A percentile compares a stretch with the other conserved stretches of the same genome.
Evolutionary conservation across 202 grass and related monocot genomes (phyloP).

Genomic region (Cymbopogon flexuosus): DNA sequence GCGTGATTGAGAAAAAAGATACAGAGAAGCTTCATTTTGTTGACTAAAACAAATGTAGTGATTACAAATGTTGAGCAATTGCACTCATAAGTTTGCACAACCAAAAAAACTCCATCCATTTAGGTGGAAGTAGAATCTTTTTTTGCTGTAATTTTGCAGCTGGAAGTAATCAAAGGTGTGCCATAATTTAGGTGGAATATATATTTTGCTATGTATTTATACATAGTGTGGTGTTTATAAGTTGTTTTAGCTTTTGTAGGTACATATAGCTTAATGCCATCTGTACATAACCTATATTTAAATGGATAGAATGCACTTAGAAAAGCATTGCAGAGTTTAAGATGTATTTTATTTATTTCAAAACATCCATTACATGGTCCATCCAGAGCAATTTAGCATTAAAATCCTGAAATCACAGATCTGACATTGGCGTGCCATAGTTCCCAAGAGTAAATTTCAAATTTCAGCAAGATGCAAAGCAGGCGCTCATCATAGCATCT

Average conservation of each 20-base stretch:
- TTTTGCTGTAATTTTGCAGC: not conserved
- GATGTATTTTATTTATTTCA: not conserved
- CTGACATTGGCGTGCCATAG: not conserved
- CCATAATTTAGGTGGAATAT: no score
- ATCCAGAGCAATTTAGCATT: not conserved
- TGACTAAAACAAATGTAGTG: not conserved
- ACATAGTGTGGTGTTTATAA: no score
- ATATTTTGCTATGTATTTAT: no score
- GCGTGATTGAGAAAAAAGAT: not conserved
- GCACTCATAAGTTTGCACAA: not conserved
- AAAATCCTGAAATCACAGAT: not conserved
- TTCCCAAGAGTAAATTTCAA: not conserved
- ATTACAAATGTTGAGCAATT: not conserved
- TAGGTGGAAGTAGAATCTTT: not conserved
- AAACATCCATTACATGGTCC: not conserved
- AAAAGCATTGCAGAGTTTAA: not conserved
- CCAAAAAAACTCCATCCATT: not conserved
- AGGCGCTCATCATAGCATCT: not conserved
- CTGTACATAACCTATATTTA: not conserved
- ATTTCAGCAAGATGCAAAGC: not conserved
- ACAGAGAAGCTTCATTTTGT: not conserved
- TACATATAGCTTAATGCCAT: no score
- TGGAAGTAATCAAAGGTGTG: not conserved
- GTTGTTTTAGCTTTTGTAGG: no score
- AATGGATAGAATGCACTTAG: not conserved